Percentiles rank a stretch among this genome's conserved stretches.
Evolutionary conservation across 768 basidiomycete species (phyloP).

Genomic region (Lactarius pseudohatsudake): DNA sequence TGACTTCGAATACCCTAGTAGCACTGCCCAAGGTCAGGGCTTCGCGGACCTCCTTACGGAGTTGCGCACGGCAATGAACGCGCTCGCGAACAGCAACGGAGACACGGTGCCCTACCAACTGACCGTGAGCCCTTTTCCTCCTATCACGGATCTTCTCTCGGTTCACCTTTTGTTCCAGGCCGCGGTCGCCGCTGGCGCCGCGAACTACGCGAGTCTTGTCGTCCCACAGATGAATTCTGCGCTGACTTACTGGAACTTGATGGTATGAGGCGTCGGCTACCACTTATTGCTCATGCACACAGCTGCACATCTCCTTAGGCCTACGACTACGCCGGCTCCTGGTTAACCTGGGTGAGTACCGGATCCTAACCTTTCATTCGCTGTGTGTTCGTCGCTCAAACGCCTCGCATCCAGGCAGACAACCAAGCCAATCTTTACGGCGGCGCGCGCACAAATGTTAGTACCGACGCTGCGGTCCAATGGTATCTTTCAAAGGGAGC

Average conservation of each 20-base stretch:
- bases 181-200: conserved; percentile 62
- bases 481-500: conserved; percentile 64
- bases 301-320: conserved; percentile 42
- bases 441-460: conserved; percentile 59
- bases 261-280: conserved; percentile 44
- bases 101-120: conserved; percentile 60
- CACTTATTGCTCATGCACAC: neutral
- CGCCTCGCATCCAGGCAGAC: conserved; percentile 37
- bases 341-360: conserved; percentile 53
- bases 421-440: conserved; percentile 71
- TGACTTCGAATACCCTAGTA: conserved; percentile 77
- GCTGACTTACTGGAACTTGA: conserved; percentile 78
- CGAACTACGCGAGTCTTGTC: conserved; percentile 56
- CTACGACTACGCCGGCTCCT: conserved; percentile 78
- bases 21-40: conserved; percentile 57
- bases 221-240: conserved; percentile 64
- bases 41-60: conserved; percentile 64
- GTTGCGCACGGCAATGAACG: conserved; percentile 61
- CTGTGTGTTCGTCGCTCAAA: conserved; percentile 2
- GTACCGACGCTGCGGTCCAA: conserved; percentile 64
- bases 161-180: conserved; percentile 36
- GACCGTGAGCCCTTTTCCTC: conserved; percentile 38
- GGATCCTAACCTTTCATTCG: neutral
- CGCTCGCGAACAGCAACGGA: conserved; percentile 57
- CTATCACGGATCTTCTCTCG: neutral